Evolutionary conservation across 2,329 filamentous ascomycete genomes (phyloP).

Genomic region (Botrytis galanthina): DNA sequence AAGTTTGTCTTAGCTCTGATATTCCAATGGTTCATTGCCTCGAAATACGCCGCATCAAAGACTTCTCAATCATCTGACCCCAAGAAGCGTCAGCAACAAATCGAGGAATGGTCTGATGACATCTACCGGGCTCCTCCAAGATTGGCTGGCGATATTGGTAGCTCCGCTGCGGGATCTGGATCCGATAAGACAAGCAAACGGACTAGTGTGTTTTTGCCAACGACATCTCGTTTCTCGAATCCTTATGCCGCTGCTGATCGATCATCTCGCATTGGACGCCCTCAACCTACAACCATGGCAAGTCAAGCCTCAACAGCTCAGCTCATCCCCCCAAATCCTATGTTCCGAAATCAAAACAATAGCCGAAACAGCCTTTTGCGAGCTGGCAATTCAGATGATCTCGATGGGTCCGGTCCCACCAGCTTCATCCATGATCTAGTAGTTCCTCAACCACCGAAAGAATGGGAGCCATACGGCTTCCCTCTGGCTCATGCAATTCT

Average conservation of each 20-base stretch:
- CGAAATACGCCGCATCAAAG: constrained; percentile 78
- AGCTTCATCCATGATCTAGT: constrained; percentile 97
- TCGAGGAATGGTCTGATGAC: constrained; percentile 96
- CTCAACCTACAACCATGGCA: constrained; percentile 85
- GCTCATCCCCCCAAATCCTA: constrained; percentile 65
- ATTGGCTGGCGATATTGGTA: constrained; percentile 70
- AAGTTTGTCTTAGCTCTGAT: constrained; percentile 87
- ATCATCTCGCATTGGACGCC: constrained; percentile 46
- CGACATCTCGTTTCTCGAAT: constrained; percentile 90
- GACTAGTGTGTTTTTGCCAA: constrained; percentile 80
- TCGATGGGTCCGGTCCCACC: constrained; percentile 74
- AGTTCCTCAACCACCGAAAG: constrained; percentile 90
- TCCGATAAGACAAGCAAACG: constrained; percentile 76
- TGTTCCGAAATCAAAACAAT: constrained; percentile 68
- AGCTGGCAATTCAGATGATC: constrained; percentile 55
- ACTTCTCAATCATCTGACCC: constrained; percentile 79
- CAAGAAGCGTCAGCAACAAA: constrained; percentile 85
- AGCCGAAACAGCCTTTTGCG: constrained; percentile 65
- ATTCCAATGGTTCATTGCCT: constrained; percentile 96
- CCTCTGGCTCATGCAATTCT: constrained; percentile 92
- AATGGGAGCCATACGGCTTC: constrained; percentile 97
- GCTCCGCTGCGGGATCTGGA: constrained; percentile 62
- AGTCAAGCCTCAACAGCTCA: constrained; percentile 75
- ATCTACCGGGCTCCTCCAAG: constrained; percentile 90
- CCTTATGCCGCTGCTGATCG: constrained; percentile 73